Base-by-base conservation (phyloP, 2,329 filamentous ascomycete genomes). In the Diaporthe sp. region DNA sequence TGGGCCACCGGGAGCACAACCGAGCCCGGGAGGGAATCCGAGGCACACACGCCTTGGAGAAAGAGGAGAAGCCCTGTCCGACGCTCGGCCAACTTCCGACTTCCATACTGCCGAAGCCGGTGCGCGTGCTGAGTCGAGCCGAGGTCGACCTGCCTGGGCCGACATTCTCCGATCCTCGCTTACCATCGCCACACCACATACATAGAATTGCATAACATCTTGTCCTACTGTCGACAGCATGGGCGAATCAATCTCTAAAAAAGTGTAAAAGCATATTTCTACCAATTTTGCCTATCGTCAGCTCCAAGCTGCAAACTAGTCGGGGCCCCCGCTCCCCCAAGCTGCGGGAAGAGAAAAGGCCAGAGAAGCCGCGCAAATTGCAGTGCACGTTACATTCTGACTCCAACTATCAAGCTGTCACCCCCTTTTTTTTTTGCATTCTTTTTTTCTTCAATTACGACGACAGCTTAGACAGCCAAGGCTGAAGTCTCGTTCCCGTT, bases 51-150 rank as follows among this genome's bases (percentile, higher is more conserved):
- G 10, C 46, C 22, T n/a, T 19, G 57, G 31, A 31, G 17, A 37
- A 57, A 19, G 19, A n/a, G 67, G 37, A 44, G 31, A 28, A 28
- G 12, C 46, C 51, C 4, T 15, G 60, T 37, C 71, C n/a, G 22
- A 46, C 39, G 61, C 37, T 71, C 68, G 57, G 67, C 15, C 67
- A 74, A 70, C 42, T 75, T 73, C 76, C 76, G 73, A 65, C 72
- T 70, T 70, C 65, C 65, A 70, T 70, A 70, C 76, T 75, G 57
- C 76, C 76, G 76, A 77, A 70, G 34, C 51, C 60, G 51, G 42
- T 31, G 42, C 17, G 31, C 44, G n/a, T 15, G 42, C 55, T 62
- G 44, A 62, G 72, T 62, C 68, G 75, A 67, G 53, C 73, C 73
- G 73, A 74, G 73, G 73, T 74, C 73, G 73, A 74, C 62, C 8